A percentile compares a stretch with the other conserved stretches of the same genome.
Conservation (phyloP, 2,329 filamentous ascomycete genomes). For the Aspergillus amoenus region DNA sequence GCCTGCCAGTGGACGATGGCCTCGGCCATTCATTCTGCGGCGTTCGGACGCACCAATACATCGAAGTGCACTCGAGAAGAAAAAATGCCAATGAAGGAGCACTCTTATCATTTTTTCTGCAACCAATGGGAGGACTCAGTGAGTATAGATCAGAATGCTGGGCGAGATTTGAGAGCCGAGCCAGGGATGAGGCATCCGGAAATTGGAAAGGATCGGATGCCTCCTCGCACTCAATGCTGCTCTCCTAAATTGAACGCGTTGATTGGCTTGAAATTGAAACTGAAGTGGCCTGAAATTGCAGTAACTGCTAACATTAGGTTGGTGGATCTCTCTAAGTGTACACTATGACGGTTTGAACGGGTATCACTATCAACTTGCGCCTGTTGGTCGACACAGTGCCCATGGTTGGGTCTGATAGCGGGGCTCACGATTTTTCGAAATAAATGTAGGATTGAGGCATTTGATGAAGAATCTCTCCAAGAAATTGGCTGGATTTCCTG, state of each 20-base stretch:
- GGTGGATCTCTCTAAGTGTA: not conserved
- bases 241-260: not conserved
- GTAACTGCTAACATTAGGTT: not conserved
- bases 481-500: not conserved
- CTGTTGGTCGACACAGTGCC: not conserved
- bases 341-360: not conserved
- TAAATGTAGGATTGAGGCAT: not conserved
- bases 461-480: not conserved
- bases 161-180: not conserved
- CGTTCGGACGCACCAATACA: not conserved
- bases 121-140: not conserved
- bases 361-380: too few relatives aligned
- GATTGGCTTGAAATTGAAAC: not conserved
- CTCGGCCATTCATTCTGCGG: not conserved
- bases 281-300: not conserved
- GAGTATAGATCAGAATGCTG: not conserved
- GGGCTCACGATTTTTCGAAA: not conserved
- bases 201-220: constrained; percentile 3
- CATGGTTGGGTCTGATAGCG: not conserved
- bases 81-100: not conserved
- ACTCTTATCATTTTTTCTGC: not conserved
- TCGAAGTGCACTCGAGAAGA: not conserved
- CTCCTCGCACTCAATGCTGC: constrained; percentile 1
- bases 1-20: not conserved
- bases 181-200: constrained; percentile 13